Evolutionary conservation across 169 alveolate genomes (phyloP), one percentile per base, ranked within the genome.

Genomic region (Perkinsus olseni): DNA sequence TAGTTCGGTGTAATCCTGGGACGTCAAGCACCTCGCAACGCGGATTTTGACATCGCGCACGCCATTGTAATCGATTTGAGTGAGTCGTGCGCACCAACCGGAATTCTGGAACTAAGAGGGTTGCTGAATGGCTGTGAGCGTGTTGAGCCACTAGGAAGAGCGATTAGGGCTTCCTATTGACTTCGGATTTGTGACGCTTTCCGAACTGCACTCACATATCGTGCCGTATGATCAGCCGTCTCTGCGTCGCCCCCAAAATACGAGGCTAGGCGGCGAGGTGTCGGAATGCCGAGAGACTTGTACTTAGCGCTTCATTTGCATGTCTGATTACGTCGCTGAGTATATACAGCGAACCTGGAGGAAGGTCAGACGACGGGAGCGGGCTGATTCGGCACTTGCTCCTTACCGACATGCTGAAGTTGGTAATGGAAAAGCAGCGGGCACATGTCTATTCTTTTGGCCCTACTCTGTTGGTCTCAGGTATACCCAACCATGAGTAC

Each of bases 281-380:
- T 40, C 3, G 50, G 50, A 40, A 40, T n/a, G n/a, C n/a, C n/a
- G n/a, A 40, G 11, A 11, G 50, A 11, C 3, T 40, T 40, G 82
- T 24, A 4, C 1, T 13, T 62, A 62, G 82, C 17, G 82, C 17
- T 62, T 62, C 82, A 62, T 62, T 62, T 62, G 82, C 0, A 62
- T 62, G 82, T 62, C 82, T 62, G 82, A 62, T 62, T 62, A 62
- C 82, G 82, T 62, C 82, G 82, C 82, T 62, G 82, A 62, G 28
- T 24, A 62, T 62, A 62, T 62, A 13, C 82, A 24, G 31, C 82
- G 31, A 62, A 24, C 82, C 1, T 62, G 82, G 82, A 62, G 17
- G 82, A 62, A 62, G 82, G 82, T 62, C 34, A 13, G 82, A 62
- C 82, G 82, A 24, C 82, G 82, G 34, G 82, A 62, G 4, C 28